phyloP scores from a whole-genome alignment of 345 rosid genomes.

The Aethionema arabicum region DNA sequence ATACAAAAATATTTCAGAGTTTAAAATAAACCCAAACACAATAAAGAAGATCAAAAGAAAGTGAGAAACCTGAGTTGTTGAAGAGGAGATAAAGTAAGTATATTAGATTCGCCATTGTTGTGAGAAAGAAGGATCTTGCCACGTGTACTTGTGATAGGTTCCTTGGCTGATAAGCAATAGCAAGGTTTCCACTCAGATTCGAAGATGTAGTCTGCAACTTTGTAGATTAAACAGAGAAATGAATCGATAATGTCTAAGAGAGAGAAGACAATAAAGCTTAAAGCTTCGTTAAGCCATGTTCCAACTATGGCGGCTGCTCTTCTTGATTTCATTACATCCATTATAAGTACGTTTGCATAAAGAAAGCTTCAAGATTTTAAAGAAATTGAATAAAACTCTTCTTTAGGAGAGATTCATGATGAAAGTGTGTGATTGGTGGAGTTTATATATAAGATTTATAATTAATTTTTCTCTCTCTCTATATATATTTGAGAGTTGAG shows the following conservation, averaged over 20 bases:
- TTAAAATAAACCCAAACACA: background rate
- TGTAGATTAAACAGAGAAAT: constrained; percentile 66
- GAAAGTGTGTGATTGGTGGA: constrained; percentile 10
- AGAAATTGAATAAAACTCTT: background rate
- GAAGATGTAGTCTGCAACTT: constrained; percentile 62
- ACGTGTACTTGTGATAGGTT: constrained; percentile 49
- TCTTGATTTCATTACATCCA: constrained; percentile 39
- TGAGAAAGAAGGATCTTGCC: constrained; percentile 41
- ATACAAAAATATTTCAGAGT: too few species aligned
- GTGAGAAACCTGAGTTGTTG: constrained; percentile 33
- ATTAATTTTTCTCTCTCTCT: background rate
- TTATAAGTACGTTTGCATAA: background rate
- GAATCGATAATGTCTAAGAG: constrained; percentile 75
- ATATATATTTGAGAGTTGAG: constrained; percentile 23
- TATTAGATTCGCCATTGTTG: constrained; percentile 37
- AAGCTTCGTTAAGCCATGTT: constrained; percentile 42
- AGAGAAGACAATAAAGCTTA: constrained; percentile 80
- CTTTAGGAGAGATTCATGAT: constrained; percentile 14
- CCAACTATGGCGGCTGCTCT: constrained; percentile 42
- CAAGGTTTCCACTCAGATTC: constrained; percentile 93
- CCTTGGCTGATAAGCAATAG: constrained; percentile 69
- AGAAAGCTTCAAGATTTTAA: constrained; percentile 10
- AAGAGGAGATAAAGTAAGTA: constrained; percentile 33
- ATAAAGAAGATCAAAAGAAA: background rate
- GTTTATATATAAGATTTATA: background rate